Evolutionary conservation across 768 basidiomycete species (phyloP), one percentile per base, ranked within the genome.

Genomic region (Mycena floridula): DNA sequence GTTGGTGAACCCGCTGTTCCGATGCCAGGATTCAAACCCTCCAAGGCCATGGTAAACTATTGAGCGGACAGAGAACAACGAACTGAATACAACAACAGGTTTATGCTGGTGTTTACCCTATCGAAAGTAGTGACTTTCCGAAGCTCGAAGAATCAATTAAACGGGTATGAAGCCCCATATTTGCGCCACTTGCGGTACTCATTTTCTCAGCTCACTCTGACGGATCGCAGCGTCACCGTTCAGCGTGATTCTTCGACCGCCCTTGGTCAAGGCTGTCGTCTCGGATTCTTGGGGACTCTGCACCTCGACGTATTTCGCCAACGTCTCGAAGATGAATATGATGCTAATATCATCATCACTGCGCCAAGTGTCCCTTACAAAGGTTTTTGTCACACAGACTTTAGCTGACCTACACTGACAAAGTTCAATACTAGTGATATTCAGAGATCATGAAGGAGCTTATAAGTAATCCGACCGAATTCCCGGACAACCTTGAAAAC

Each of bases 281-380:
- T 99, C 5, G 96, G 96, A 0, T 99, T 98, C 62, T 73, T 97
- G 8, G 96, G 96, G 1, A 90, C 92, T 5, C 65, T 99, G 46
- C 96, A 99, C 59, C 93, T 98, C 89, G 89, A 95, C 54, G 88
- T 94, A 28, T 91, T 92, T 63, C 84, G 93, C 18, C 96, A 99
- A 59, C 79, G 96, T 12, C 70, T 99, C 3, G 96, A 98, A 63
- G 96, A 99, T 54, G 96, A 99, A 61, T 92, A 96, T 54, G 83
- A 91, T 46, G 89, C 93, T 25, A 92, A 87, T 56, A 82, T 98
- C 46, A 92, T 98, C 53, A 79, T 98, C 44, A 99, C 96, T 9
- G 87, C 93, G 3, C 96, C 96, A 1, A 93, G 93, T 2, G 95
- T 98, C 16, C 93, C 95, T 22, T 93, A 92, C 62, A 87, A 90